Evolutionary conservation across 1,284 basidiomycete species (phyloP), one percentile per base, ranked within the genome.

Genomic region (Trametes hirsuta): DNA sequence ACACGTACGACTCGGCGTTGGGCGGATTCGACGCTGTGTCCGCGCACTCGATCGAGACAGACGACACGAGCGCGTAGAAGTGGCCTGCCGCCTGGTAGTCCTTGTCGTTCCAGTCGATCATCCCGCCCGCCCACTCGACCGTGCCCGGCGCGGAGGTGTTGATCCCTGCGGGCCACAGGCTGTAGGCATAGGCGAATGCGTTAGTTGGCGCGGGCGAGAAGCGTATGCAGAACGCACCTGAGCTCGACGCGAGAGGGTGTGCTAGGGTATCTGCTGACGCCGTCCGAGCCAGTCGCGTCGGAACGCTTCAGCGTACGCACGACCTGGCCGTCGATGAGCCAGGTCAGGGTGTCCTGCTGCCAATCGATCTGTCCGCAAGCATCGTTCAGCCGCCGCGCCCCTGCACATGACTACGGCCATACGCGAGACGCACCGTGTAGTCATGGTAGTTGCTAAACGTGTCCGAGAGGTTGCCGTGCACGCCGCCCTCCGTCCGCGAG

Each of bases 211-310:
- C 46, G 25, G 18, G 24, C 14, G 14, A 54, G 37, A 24, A 34
- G 4, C 6, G 8, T 4, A 21, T 1, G 47, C 9, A 10, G 10
- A n/a, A 15, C 25, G 34, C 71, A 86, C 86, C 88, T 91, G 59
- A 94, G 74, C 73, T 94, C 90, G 39, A 94, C 81, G 45, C 90
- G 84, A 15, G 90, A 84, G 1, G 93, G 92, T 0, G 92, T 93
- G 56, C 76, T 83, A 4, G 93, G 93, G 74, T 85, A 94, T 56
- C 85, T 75, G 59, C 71, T 75, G 39, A 85, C 74, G 45, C 85
- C 86, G 5, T 77, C 77, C 39, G 69, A 66, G 39, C 74, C 70
- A 21, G 85, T 67, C n/a, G 80, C 81, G 65, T 90, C 85, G 10
- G 80, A 74, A 66, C 84, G 84, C 44, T 84, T 78, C 57, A 94